Evolutionary conservation across 495 filamentous ascomycete genomes (phyloP).

Genomic region (Jackrogersella multiformis): DNA sequence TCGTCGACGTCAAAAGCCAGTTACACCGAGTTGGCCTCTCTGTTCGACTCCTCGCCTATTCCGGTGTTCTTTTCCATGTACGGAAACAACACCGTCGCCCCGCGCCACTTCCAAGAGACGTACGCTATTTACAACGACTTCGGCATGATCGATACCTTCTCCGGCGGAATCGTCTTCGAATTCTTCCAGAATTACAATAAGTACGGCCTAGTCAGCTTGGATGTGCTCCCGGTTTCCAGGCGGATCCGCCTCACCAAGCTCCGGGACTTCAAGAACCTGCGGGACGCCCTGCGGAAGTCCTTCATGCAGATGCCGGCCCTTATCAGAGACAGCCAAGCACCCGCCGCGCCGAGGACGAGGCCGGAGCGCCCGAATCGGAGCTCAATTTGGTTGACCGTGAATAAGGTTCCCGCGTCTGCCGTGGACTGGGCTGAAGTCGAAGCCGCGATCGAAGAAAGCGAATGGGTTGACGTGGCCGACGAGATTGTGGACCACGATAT

Average conservation of each 20-base stretch:
- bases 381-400: not conserved
- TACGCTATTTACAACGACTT: conserved; percentile 63
- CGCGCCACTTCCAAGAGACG: conserved; percentile 72
- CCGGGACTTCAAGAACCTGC: conserved; percentile 69
- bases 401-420: not conserved
- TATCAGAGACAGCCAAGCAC: not conserved
- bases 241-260: conserved; percentile 57
- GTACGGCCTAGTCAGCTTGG: conserved; percentile 58
- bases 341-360: not conserved
- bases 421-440: conserved; percentile 17
- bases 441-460: conserved; percentile 5
- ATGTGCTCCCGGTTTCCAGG: conserved; percentile 58
- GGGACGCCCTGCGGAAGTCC: conserved; percentile 30
- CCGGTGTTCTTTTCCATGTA: conserved; percentile 83
- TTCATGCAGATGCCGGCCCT: not conserved
- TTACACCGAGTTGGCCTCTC: conserved; percentile 58
- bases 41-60: conserved; percentile 70
- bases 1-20: conserved; percentile 64
- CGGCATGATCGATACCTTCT: conserved; percentile 72
- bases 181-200: conserved; percentile 74
- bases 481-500: not conserved
- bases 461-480: conserved; percentile 32
- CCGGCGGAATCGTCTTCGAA: conserved; percentile 79
- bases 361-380: not conserved
- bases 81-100: conserved; percentile 67